phyloP scores from a whole-genome alignment of 257 asterid species.

The Solanum ossicruentum region DNA sequence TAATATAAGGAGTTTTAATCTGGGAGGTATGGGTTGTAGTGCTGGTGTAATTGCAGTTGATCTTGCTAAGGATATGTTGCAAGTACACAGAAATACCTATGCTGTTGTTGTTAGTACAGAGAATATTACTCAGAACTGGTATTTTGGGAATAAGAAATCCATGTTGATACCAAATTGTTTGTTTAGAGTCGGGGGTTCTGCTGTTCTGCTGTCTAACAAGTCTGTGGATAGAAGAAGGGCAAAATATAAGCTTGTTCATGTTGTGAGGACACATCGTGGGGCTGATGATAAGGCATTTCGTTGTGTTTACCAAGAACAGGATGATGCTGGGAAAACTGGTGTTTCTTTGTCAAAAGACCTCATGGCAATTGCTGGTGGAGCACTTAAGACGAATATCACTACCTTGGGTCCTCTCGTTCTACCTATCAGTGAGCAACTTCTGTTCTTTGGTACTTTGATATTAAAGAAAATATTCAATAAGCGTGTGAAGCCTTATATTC shows the following conservation, averaged over 20 bases:
- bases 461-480: conserved; percentile 42
- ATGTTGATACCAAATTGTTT: conserved; percentile 75
- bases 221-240: conserved; percentile 37
- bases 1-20: conserved; percentile 48
- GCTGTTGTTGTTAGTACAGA: conserved; percentile 68
- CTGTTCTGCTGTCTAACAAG: conserved; percentile 51
- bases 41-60: conserved; percentile 70
- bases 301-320: conserved; percentile 67
- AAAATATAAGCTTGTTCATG: conserved; percentile 65
- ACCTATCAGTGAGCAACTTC: conserved; percentile 71
- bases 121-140: conserved; percentile 76
- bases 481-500: conserved; percentile 63
- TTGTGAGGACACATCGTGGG: conserved; percentile 67
- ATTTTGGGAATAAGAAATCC: conserved; percentile 60
- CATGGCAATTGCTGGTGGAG: conserved; percentile 77
- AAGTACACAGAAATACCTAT: conserved; percentile 55
- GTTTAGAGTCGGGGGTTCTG: conserved; percentile 66
- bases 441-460: conserved; percentile 45
- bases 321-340: conserved; percentile 42
- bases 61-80: conserved; percentile 66
- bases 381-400: conserved; percentile 64
- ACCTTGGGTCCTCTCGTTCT: conserved; percentile 67
- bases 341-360: conserved; percentile 68
- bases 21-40: conserved; percentile 91
- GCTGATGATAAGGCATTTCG: conserved; percentile 63